A percentile compares a stretch with the other conserved stretches of the same genome.
Conservation (phyloP, 148 eudicot genomes). For the Rhododendron williamsianum region DNA sequence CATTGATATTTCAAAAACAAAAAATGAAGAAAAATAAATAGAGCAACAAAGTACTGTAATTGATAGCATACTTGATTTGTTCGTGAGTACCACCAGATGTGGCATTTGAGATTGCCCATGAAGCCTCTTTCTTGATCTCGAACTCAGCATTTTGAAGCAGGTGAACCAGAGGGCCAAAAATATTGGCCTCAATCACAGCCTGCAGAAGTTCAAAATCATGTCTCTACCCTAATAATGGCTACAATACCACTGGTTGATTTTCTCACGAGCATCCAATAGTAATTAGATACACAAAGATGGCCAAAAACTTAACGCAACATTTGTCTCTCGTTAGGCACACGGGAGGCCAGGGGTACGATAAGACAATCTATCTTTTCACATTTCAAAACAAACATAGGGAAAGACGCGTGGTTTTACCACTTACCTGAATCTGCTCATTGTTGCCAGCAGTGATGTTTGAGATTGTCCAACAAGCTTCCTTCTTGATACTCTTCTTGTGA, state of each 20-base stretch:
- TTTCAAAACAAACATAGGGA: too few relatives aligned
- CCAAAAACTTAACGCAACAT: background rate
- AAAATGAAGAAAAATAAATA: background rate
- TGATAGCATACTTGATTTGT: slow-evolving; percentile 21
- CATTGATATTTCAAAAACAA: background rate
- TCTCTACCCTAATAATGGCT: background rate
- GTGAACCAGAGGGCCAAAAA: slow-evolving; percentile 27
- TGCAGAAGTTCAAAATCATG: slow-evolving; percentile 12
- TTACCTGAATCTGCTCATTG: slow-evolving; percentile 49
- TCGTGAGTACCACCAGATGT: slow-evolving; percentile 31
- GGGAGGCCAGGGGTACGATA: too few relatives aligned
- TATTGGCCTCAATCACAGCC: slow-evolving; percentile 31
- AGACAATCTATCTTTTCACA: too few relatives aligned
- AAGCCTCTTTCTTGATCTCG: slow-evolving; percentile 33
- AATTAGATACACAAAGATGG: background rate
- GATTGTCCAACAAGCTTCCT: slow-evolving; percentile 63
- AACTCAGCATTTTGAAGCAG: slow-evolving; percentile 31
- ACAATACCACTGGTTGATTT: background rate
- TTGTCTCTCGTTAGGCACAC: too few relatives aligned
- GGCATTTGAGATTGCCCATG: slow-evolving; percentile 35
- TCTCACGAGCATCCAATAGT: background rate
- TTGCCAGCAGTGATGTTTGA: slow-evolving; percentile 58
- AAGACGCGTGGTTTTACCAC: background rate
- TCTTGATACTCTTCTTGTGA: slow-evolving; percentile 47
- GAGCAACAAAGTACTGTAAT: background rate